These are phyloP conservation scores for Ploettnerulaceae sp. DNA, from an alignment of 2,329 filamentous ascomycete species.

Conservation along the genomic window DNA sequence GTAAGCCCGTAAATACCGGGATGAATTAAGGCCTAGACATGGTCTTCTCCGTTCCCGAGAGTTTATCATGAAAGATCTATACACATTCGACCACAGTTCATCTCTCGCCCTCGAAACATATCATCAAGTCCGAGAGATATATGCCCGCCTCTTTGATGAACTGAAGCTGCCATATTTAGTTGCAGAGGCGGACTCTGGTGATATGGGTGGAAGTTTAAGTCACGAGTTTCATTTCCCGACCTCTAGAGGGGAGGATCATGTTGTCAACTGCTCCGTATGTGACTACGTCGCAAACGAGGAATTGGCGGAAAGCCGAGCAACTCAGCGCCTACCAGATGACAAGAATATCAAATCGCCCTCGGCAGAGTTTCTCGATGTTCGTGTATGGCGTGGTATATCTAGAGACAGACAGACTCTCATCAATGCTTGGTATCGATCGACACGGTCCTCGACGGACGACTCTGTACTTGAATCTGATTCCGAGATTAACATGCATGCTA, in stretches of 20 bases:
- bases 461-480: slow-evolving; percentile 25
- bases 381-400: slow-evolving; percentile 59
- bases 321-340: neutral
- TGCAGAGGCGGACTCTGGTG: slow-evolving; percentile 88
- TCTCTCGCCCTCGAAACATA: slow-evolving; percentile 77
- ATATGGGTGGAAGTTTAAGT: slow-evolving; percentile 88
- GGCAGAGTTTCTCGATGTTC: slow-evolving; percentile 17
- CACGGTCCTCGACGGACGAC: neutral
- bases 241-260: slow-evolving; percentile 74
- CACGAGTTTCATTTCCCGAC: slow-evolving; percentile 91
- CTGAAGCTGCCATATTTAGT: slow-evolving; percentile 79
- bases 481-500: slow-evolving; percentile 53
- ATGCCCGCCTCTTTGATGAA: slow-evolving; percentile 73
- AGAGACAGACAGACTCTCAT: slow-evolving; percentile 64
- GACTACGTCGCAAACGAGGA: slow-evolving; percentile 83
- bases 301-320: slow-evolving; percentile 48
- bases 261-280: slow-evolving; percentile 72
- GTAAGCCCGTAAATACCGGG: slow-evolving; percentile 83
- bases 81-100: slow-evolving; percentile 77
- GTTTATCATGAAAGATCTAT: slow-evolving; percentile 97
- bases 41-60: slow-evolving; percentile 84
- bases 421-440: slow-evolving; percentile 51
- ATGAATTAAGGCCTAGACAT: slow-evolving; percentile 83
- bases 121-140: slow-evolving; percentile 64
- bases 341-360: neutral